Conservation (phyloP, 163 green algal species). For the Smithsoniella earleae region DNA sequence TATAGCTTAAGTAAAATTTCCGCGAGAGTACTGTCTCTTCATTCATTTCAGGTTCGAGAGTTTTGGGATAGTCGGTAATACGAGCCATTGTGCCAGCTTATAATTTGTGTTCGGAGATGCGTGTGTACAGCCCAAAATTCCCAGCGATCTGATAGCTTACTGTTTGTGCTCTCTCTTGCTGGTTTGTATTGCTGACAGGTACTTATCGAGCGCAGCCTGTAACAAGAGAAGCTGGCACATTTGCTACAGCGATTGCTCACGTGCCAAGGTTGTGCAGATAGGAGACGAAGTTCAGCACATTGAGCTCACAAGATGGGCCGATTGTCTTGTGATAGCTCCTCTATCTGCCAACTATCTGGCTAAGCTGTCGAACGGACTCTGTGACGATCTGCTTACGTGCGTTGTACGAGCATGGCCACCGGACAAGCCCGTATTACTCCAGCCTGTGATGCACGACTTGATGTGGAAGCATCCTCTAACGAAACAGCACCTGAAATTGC, state of each 20-base stretch:
- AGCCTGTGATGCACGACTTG: neutral
- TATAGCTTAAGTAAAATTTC: too few relatives aligned
- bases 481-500: neutral
- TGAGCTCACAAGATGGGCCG: conserved; percentile 84
- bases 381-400: conserved; percentile 89
- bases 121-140: too few relatives aligned
- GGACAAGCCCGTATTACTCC: neutral
- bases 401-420: conserved; percentile 70
- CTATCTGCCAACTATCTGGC: conserved; percentile 90
- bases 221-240: neutral
- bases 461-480: conserved; percentile 15
- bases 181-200: too few relatives aligned
- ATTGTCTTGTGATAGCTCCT: conserved; percentile 82
- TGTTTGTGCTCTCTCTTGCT: too few relatives aligned
- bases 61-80: too few relatives aligned
- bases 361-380: conserved; percentile 73
- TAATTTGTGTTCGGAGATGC: too few relatives aligned
- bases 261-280: conserved; percentile 16
- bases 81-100: too few relatives aligned
- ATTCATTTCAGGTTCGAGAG: too few relatives aligned
- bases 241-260: neutral
- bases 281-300: conserved; percentile 92
- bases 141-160: too few relatives aligned
- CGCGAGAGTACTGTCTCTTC: too few relatives aligned
- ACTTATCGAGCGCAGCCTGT: too few relatives aligned